Base-by-base conservation (phyloP, 805 yeast species). In the Wickerhamomyces hampshirensis region DNA sequence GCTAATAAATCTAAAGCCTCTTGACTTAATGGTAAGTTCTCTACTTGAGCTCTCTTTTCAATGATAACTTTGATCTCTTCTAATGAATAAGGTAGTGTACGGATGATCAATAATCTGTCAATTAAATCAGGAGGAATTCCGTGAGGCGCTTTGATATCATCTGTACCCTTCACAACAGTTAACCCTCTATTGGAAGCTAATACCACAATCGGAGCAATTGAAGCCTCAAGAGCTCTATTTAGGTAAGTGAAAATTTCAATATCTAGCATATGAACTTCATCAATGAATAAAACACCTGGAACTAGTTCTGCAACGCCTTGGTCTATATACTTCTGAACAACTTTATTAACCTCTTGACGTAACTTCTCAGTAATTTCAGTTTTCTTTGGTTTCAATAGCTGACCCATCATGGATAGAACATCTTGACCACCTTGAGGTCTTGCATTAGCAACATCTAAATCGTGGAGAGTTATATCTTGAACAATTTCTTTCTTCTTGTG, bases 231-330 rank as follows among this genome's bases (percentile, higher is more conserved):
- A 8, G 98, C 98, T 47, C 95, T 75, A 69, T 93, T 93, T 54
- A 93, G 69, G 60, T 85, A 93, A 10, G 98, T 86, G 68, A 93
- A 93, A 59, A 95, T 86, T 69, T 93, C 99, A 45, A 93, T 82
- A 59, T 93, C 98, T 52, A 93, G 72, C 98, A 93, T 93, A 66
- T 93, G 94, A 30, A 89, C 98, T 67, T 93, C 99, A 64, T 93
- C 99, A 51, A 93, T 93, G 63, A 93, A 93, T 51, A 93, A 69
- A 17, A 93, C 99, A 53, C 99, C 99, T 2, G 99, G 99, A 40
- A 93, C 85, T 33, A 93, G 73, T 64, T 91, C 98, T 10, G 99
- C 99, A 36, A 91, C 85, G 42, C 98, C 98, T 66, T 93, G 97
- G 62, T 91, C 96, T 41, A 91, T 91, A 69, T 94, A 93, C 62